Base-by-base conservation (phyloP, 1,284 basidiomycete species). In the Malassezia cuniculi region DNA sequence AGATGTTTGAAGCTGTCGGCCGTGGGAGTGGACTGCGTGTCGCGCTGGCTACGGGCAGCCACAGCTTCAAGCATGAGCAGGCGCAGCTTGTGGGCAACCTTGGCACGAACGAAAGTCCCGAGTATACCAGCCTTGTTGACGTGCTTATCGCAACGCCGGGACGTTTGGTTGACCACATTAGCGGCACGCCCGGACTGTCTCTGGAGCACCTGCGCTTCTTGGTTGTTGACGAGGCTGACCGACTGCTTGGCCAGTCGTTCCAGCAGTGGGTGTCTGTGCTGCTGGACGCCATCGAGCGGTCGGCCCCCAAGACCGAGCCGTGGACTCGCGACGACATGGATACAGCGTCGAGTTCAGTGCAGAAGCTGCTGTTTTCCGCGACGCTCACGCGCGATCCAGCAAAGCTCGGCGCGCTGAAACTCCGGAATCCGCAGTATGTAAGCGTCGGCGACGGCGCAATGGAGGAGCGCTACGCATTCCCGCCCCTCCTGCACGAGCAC, bases 171-270 rank as follows among this genome's bases (percentile, higher is more conserved):
- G 90, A 97, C 66, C 90, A 97, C 68, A 70, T 97, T 10, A 78
- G 78, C 28, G 79, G 77, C 17, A 94, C 90, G 0, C 50, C 50
- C 5, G 85, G 87, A 48, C 93, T 95, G 66, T 82, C 85, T 0
- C 69, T 97, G 22, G 83, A 93, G 57, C 87, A 97, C 67, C 73
- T 99, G 18, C 80, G 90, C 18, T 97, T 87, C 69, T 71, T 97
- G 40, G 86, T 97, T 14, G 85, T 99, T 41, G 93, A 99, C 66
- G 93, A 99, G 71, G 93, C 93, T 0, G 93, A 99, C 66, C 77
- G 89, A 16, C 74, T 99, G 3, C 75, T 99, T 4, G 82, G 82
- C 6, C 87, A 95, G 66, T 86, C 84, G 1, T 95, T 94, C 70
- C 86, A 95, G 68, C 82, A 87, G 59, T 99, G 90, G 90, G 48